Evolutionary conservation across 768 basidiomycete species (phyloP).

Genomic region (Mycena vulgaris): DNA sequence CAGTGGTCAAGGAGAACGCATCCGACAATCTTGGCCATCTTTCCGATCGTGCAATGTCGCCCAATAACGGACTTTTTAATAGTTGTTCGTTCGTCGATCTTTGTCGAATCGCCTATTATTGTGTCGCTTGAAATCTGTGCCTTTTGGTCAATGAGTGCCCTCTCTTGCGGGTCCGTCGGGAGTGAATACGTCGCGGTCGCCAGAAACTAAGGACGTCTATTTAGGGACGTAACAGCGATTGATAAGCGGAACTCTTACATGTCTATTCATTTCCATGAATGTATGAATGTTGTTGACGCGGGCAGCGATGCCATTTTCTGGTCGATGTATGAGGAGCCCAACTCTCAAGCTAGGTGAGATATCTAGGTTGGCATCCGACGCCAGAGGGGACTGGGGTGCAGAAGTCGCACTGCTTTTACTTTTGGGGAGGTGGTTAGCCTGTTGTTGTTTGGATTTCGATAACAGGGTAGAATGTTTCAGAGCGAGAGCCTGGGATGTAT

Average conservation of each 20-base stretch:
- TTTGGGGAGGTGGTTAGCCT: constrained; percentile 42
- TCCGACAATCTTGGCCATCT: constrained; percentile 85
- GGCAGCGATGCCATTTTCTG: constrained; percentile 69
- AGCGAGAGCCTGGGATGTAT: constrained; percentile 65
- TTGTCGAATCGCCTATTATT: constrained; percentile 86
- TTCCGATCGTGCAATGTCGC: constrained; percentile 87
- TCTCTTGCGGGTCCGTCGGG: constrained; percentile 73
- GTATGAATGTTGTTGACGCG: constrained; percentile 84
- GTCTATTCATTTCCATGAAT: constrained; percentile 86
- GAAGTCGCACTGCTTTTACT: constrained; percentile 53
- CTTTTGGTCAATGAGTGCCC: constrained; percentile 81
- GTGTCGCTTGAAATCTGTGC: constrained; percentile 89
- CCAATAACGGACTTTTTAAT: constrained; percentile 89
- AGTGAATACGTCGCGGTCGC: constrained; percentile 65
- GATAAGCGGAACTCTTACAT: constrained; percentile 61
- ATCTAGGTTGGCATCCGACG: constrained; percentile 53
- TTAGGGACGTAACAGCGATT: constrained; percentile 4
- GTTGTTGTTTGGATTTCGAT: constrained; percentile 37
- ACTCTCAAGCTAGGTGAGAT: constrained; percentile 70
- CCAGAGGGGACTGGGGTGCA: constrained; percentile 62
- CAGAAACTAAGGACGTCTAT: constrained; percentile 60
- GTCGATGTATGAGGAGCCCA: constrained; percentile 73
- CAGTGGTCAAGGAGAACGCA: constrained; percentile 93
- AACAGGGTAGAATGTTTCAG: constrained; percentile 73
- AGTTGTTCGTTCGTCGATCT: constrained; percentile 82